Evolutionary conservation across 495 filamentous ascomycete genomes (phyloP).

Genomic region (Lasiosphaeriaceae sp.): DNA sequence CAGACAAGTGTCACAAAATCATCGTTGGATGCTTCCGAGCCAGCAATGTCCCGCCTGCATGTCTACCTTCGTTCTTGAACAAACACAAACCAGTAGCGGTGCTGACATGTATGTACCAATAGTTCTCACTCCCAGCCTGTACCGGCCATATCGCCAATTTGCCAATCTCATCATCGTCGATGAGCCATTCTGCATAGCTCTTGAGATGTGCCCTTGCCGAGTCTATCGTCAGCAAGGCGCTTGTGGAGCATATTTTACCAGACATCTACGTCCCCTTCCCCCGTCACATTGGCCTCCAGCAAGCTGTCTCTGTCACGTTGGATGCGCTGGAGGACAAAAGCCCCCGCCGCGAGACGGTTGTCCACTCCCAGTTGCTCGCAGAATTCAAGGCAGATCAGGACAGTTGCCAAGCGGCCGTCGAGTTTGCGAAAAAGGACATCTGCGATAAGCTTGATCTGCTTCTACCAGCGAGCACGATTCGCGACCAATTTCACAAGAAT

Average conservation of each 20-base stretch:
- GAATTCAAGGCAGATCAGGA: not conserved
- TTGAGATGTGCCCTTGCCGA: slow-evolving; percentile 7
- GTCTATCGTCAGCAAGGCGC: not conserved
- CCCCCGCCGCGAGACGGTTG: not conserved
- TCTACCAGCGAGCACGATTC: not conserved
- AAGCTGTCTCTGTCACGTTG: not conserved
- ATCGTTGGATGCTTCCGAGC: not conserved
- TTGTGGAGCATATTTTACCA: slow-evolving; percentile 1
- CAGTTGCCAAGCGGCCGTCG: not conserved
- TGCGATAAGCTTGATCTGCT: not conserved
- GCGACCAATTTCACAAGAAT: not conserved
- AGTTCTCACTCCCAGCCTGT: not conserved
- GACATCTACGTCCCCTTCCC: not conserved
- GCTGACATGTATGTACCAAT: not conserved
- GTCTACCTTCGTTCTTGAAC: not conserved
- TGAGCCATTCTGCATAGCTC: not conserved
- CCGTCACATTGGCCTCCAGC: not conserved
- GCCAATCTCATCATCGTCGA: slow-evolving; percentile 2
- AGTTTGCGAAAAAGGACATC: not conserved
- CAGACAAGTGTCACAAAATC: not conserved
- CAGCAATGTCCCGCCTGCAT: not conserved
- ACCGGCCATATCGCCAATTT: not conserved
- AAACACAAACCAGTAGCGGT: not conserved
- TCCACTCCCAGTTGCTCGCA: not conserved
- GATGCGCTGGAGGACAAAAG: not conserved